Evolutionary conservation across 164 flowering plant species (phyloP), one percentile per base, ranked within the genome.

Genomic region (Magnolia officinalis): DNA sequence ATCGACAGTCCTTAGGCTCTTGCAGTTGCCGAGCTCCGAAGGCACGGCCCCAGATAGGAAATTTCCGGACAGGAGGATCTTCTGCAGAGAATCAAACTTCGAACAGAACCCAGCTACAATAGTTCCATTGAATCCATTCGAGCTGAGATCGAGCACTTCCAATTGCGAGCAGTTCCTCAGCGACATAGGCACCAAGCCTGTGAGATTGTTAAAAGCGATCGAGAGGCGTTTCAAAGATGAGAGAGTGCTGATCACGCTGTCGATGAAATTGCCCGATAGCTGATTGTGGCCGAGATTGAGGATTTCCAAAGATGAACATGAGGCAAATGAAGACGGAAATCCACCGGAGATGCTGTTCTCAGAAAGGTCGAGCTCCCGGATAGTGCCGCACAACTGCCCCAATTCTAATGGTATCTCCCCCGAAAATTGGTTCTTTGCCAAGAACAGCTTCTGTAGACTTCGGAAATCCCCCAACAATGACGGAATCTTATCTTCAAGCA

Each of bases 51-150:
- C 97, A 0, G 90, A 78, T 7, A 92, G 85, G 55, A 76, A 84
- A 80, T 94, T 94, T 76, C 80, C 73, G 6, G 95, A 73, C 7
- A 92, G 81, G 51, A 88, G 81, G 11, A 94, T 29, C 78, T 81
- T 89, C 76, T 83, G 82, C 70, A 93, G 72, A 10, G 65, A 73
- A 24, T 85, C 59, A 45, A 67, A 45, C 45, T 81, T 67, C 19
- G 91, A 84, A 81, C 98, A 92, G 37, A 92, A 84, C 58, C 83
- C 87, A 37, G 87, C 29, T 1, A 96, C 97, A 73, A 92, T 74
- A 26, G 68, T 82, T 7, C 95, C 97, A 0, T 83, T 80, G 31
- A 94, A 83, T 19, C 19, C 75, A 81, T 94, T 94, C 2, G 97
- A 88, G 75, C 97, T 90, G 24, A 94, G 88, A 73, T 94, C 94